These are phyloP conservation scores for Sphaerosporella brunnea DNA, from an alignment of 495 filamentous ascomycete species.

Conservation along the genomic window DNA sequence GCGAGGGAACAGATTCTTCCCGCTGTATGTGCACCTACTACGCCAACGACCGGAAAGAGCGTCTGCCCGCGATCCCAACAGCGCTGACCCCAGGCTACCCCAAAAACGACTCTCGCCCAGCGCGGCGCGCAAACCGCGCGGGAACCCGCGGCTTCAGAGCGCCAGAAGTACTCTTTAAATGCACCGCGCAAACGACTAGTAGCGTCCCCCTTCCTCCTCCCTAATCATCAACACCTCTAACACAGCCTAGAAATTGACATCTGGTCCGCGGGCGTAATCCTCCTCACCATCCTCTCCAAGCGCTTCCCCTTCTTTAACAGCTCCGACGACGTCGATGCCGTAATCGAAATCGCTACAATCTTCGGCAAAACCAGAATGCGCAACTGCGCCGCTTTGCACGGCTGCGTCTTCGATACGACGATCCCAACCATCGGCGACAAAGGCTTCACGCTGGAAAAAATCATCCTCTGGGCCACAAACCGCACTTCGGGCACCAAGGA, in stretches of 20 bases:
- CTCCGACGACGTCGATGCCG: slow-evolving; percentile 85
- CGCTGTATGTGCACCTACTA: slow-evolving; percentile 51
- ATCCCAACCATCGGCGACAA: slow-evolving; percentile 74
- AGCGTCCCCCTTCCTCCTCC: not conserved
- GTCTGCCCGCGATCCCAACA: slow-evolving; percentile 26
- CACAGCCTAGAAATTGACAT: slow-evolving; percentile 53
- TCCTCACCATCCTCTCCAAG: slow-evolving; percentile 71
- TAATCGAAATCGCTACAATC: slow-evolving; percentile 91
- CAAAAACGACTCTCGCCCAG: slow-evolving; percentile 61
- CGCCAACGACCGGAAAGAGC: slow-evolving; percentile 25
- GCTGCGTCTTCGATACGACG: slow-evolving; percentile 65
- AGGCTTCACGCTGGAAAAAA: slow-evolving; percentile 76
- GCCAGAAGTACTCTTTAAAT: slow-evolving; percentile 93
- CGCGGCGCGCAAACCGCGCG: slow-evolving; percentile 78
- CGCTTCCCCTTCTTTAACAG: slow-evolving; percentile 98
- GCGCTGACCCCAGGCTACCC: slow-evolving; percentile 51
- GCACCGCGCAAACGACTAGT: slow-evolving; percentile 80
- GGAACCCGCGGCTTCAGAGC: slow-evolving; percentile 94
- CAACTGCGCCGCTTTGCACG: slow-evolving; percentile 61
- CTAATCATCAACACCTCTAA: not conserved
- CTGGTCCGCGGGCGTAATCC: slow-evolving; percentile 89
- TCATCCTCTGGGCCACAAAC: slow-evolving; percentile 78
- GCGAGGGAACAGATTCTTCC: slow-evolving; percentile 54
- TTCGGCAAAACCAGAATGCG: slow-evolving; percentile 79
- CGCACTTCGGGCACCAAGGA: slow-evolving; percentile 29